Conservation (phyloP, 495 filamentous ascomycete genomes). For the Parachaetomium inaequale region DNA sequence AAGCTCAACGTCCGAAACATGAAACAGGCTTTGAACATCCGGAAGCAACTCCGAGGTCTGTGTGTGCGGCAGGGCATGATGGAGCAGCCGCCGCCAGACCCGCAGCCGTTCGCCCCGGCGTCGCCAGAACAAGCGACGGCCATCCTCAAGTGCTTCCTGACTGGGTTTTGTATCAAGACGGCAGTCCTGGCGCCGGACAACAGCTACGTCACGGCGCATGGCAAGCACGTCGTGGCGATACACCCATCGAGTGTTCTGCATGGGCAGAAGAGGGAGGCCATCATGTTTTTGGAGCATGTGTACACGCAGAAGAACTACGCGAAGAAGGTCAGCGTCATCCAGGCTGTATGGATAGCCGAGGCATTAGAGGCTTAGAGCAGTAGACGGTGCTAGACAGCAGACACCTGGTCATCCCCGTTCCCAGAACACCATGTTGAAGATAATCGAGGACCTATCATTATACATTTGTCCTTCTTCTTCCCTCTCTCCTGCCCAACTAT, state of each 20-base stretch:
- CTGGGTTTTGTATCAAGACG: constrained; percentile 76
- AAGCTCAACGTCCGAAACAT: constrained; percentile 80
- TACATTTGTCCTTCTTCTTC: too few relatives aligned
- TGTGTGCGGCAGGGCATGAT: constrained; percentile 52
- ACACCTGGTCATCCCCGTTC: too few relatives aligned
- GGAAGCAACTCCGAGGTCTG: constrained; percentile 76
- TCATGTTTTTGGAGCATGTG: constrained; percentile 95
- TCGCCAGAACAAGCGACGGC: constrained; percentile 51
- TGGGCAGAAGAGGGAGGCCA: constrained; percentile 84
- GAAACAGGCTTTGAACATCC: constrained; percentile 67
- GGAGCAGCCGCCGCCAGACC: constrained; percentile 37
- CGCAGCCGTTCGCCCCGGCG: constrained; percentile 46
- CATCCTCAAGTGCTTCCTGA: constrained; percentile 77
- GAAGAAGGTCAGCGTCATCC: constrained; percentile 78
- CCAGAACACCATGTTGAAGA: too few relatives aligned
- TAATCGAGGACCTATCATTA: too few relatives aligned
- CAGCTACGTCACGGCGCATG: constrained; percentile 77
- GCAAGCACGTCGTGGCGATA: constrained; percentile 81
- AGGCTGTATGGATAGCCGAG: constrained; percentile 83
- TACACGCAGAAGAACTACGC: constrained; percentile 92
- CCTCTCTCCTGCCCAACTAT: too few relatives aligned
- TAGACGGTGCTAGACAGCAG: too few relatives aligned
- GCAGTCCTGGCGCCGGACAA: constrained; percentile 79
- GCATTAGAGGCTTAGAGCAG: constrained; percentile 48
- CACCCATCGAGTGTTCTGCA: constrained; percentile 85